Evolutionary conservation across 495 filamentous ascomycete genomes (phyloP), one percentile per base, ranked within the genome.

Genomic region (Chlorociboria aeruginascens): DNA sequence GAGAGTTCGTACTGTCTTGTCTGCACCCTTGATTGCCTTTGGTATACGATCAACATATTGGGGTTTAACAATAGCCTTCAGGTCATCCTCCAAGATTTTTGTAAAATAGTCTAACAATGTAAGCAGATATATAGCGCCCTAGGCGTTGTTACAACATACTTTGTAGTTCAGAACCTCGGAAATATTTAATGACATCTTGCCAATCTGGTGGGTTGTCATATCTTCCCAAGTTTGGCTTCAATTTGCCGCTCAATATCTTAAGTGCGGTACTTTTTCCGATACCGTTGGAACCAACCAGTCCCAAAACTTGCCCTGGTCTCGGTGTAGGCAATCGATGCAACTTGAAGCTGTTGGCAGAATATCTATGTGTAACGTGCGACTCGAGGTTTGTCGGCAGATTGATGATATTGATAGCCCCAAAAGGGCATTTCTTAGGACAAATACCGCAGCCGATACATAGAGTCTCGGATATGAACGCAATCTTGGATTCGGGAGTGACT

Each of bases 291-390:
- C 92, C 92, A 14, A 98, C 92, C 38, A 98, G 77, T 66, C 92
- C 92, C 17, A 98, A 71, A n/a, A 98, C 93, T 58, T 95, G 88
- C 28, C 93, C 93, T 30, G 92, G 92, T 36, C 92, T 79, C 38
- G 92, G 92, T 70, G 89, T 95, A 29, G 92, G 92, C 54, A 98
- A 76, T 55, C 92, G 77, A 66, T 98, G 92, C 50, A 98, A 81
- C 74, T 98, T 98, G 77, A 98, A 98, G 70, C 89, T 96, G 73
- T 98, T 98, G 56, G 92, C 90, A 10, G 89, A 90, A 68, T 98
- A 98, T 65, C 93, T 86, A 65, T 98, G 92, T 50, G 92, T 97
- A 57, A 98, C 89, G 61, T 96, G 84, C 48, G 81, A 89, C 66
- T 98, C 92, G 63, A 98, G 79, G 67, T 97, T 98, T 66, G 92